These are phyloP conservation scores for Diutina scorzettiae DNA, from an alignment of 1,139 yeast genomes.

Conservation along the genomic window DNA sequence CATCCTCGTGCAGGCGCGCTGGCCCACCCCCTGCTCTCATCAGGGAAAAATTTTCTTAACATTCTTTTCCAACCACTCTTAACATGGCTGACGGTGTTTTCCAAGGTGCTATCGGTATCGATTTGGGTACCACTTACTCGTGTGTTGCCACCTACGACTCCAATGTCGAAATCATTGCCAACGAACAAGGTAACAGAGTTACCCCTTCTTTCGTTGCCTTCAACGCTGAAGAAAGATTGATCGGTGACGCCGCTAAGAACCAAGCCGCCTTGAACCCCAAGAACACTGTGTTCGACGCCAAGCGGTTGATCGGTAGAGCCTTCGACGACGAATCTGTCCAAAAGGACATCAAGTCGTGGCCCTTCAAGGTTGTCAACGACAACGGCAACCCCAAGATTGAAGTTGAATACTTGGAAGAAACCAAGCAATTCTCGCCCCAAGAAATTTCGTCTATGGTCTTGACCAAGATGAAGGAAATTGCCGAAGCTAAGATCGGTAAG, in stretches of 20 bases:
- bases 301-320: conserved; percentile 95
- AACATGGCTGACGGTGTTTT: conserved; percentile 95
- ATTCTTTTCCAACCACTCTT: background rate
- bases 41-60: background rate
- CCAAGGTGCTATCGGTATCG: conserved; percentile 99
- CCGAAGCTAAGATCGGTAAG: conserved; percentile 91
- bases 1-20: background rate
- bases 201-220: conserved; percentile 98
- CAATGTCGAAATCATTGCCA: conserved; percentile 88
- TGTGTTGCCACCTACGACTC: conserved; percentile 95
- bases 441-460: conserved; percentile 95
- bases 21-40: background rate
- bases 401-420: conserved; percentile 90
- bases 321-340: conserved; percentile 85
- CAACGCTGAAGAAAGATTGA: conserved; percentile 94
- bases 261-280: conserved; percentile 96
- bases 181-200: conserved; percentile 99
- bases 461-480: conserved; percentile 96
- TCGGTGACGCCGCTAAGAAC: conserved; percentile 99
- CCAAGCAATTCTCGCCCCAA: conserved; percentile 92
- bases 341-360: conserved; percentile 96
- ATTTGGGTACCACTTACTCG: conserved; percentile 97
- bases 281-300: conserved; percentile 95
- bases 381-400: conserved; percentile 84
- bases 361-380: conserved; percentile 83